Evolutionary conservation across 495 filamentous ascomycete genomes (phyloP).

Genomic region (Neurospora sp.): DNA sequence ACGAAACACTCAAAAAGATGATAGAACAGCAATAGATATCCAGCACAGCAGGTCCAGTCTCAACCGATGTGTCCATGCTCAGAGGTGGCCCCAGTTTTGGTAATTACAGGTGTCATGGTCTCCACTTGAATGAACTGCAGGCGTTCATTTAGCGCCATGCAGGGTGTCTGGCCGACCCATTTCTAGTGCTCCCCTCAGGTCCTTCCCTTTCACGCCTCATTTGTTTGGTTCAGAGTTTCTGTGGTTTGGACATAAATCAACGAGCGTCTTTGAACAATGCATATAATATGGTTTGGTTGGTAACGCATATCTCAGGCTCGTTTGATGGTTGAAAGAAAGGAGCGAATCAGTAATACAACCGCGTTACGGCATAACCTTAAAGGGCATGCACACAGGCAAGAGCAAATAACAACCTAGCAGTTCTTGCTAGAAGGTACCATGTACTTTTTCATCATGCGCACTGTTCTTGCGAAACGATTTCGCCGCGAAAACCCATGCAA

Average conservation of each 20-base stretch:
- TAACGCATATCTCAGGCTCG: not conserved
- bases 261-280: not conserved
- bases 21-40: not conserved
- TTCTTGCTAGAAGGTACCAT: not conserved
- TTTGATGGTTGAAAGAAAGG: not conserved
- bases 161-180: not conserved
- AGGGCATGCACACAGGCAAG: not conserved
- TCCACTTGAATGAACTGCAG: not conserved
- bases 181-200: not conserved
- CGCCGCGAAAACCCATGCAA: not conserved
- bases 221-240: not conserved
- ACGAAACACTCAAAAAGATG: rapidly evolving
- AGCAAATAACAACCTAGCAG: not conserved
- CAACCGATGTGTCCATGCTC: not conserved
- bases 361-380: not conserved
- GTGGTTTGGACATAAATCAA: not conserved
- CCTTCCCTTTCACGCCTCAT: not conserved
- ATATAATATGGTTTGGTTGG: not conserved
- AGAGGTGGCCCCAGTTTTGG: not conserved
- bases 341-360: not conserved
- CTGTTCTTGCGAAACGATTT: not conserved
- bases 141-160: not conserved
- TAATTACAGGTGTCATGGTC: not conserved
- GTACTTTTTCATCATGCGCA: not conserved
- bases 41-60: not conserved